phyloP scores from a whole-genome alignment of 75 land plant genomes.

The Sequoiadendron giganteum region DNA sequence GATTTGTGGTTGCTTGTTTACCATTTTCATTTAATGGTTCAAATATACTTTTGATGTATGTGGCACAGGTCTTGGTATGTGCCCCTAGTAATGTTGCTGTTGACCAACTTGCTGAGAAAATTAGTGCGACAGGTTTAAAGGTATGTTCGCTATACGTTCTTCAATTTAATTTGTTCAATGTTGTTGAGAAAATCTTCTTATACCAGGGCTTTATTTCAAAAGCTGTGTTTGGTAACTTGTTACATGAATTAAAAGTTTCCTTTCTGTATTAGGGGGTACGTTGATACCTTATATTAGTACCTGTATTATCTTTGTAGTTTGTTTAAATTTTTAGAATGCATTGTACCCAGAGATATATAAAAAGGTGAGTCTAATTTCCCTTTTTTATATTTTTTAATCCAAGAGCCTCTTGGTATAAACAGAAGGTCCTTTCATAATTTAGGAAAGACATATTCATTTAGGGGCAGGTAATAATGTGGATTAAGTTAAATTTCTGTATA shows the following conservation, averaged over 20 bases:
- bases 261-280: neutral
- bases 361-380: neutral
- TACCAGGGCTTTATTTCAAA: neutral
- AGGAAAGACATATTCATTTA: neutral
- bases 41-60: neutral
- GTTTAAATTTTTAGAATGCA: neutral
- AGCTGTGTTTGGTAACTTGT: neutral
- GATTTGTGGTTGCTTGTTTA: neutral
- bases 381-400: neutral
- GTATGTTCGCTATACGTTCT: slow-evolving; percentile 19
- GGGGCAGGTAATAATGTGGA: neutral
- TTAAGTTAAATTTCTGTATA: neutral
- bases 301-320: neutral
- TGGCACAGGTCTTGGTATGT: slow-evolving; percentile 89
- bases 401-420: neutral
- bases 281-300: neutral
- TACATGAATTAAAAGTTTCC: neutral
- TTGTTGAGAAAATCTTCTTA: neutral
- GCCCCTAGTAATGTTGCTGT: slow-evolving; percentile 99
- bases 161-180: too few relatives aligned
- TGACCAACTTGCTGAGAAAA: slow-evolving; percentile 98
- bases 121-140: slow-evolving; percentile 99
- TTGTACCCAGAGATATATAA: neutral
- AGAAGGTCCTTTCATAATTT: neutral
- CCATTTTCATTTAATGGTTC: neutral